Conservation (phyloP, 2,329 filamentous ascomycete genomes). For the Canariomyces notabilis region DNA sequence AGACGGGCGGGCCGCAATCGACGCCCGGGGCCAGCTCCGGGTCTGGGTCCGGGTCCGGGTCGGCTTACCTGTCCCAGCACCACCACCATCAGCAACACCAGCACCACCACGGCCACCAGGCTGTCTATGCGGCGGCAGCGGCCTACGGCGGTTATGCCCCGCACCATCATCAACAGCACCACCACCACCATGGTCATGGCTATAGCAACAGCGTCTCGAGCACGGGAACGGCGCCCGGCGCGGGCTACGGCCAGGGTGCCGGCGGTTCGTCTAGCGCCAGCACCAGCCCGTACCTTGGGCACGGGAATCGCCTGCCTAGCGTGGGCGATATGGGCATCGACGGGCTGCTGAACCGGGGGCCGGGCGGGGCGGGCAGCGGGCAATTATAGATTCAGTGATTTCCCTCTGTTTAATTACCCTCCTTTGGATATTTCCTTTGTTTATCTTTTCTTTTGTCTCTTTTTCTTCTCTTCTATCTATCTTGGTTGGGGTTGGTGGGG, state of each 20-base stretch:
- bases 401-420: not conserved
- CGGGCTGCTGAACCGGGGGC: constrained; percentile 51
- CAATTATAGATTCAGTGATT: constrained; percentile 11
- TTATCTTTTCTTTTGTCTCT: not conserved
- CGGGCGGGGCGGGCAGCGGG: constrained; percentile 22
- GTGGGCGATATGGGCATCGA: constrained; percentile 56
- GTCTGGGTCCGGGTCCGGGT: constrained; percentile 26
- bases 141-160: constrained; percentile 19
- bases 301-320: constrained; percentile 46
- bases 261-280: constrained; percentile 29
- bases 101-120: constrained; percentile 20
- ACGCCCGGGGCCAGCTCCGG: constrained; percentile 34
- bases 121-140: constrained; percentile 4
- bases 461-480: not conserved
- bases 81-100: constrained; percentile 21
- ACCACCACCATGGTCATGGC: constrained; percentile 31
- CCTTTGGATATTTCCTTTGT: not conserved
- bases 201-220: constrained; percentile 54
- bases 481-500: not conserved
- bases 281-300: constrained; percentile 44
- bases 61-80: constrained; percentile 13
- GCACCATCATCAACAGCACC: constrained; percentile 20
- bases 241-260: constrained; percentile 22
- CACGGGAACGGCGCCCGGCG: constrained; percentile 35
- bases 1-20: constrained; percentile 41